Evolutionary conservation across 2,329 filamentous ascomycete genomes (phyloP).

Genomic region (Exophiala xenobiotica): DNA sequence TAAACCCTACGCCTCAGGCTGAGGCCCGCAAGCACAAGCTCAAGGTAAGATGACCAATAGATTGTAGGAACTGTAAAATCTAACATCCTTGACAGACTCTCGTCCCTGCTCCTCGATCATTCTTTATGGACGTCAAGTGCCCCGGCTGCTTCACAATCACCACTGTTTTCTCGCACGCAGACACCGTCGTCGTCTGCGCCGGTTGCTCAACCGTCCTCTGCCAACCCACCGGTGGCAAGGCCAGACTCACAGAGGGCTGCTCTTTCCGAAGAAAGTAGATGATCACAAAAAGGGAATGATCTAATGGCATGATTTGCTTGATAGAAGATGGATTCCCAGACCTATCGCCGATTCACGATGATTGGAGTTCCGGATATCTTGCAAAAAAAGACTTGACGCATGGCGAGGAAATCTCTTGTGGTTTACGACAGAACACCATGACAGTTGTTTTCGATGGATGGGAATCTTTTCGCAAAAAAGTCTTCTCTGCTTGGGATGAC

Average conservation of each 20-base stretch:
- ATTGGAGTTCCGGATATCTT: slow-evolving; percentile 84
- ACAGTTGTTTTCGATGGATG: slow-evolving; percentile 14
- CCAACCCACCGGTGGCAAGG: slow-evolving; percentile 99
- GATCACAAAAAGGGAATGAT: slow-evolving; percentile 33
- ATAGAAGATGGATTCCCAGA: slow-evolving; percentile 51
- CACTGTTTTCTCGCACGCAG: slow-evolving; percentile 99
- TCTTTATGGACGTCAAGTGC: slow-evolving; percentile 99
- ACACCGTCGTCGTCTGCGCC: slow-evolving; percentile 99
- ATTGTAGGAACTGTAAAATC: slow-evolving; percentile 13
- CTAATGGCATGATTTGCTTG: slow-evolving; percentile 38
- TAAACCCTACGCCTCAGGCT: slow-evolving; percentile 96
- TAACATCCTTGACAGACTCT: slow-evolving; percentile 62
- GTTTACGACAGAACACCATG: slow-evolving; percentile 35
- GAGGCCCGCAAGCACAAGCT: slow-evolving; percentile 99
- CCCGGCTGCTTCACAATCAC: slow-evolving; percentile 99
- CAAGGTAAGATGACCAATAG: slow-evolving; percentile 64
- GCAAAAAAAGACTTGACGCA: slow-evolving; percentile 50
- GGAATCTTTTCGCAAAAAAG: slow-evolving; percentile 38
- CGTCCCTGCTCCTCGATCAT: slow-evolving; percentile 93
- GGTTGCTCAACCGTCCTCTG: slow-evolving; percentile 99
- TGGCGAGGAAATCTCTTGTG: slow-evolving; percentile 36
- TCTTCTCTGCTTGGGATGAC: slow-evolving; percentile 32
- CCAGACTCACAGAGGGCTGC: slow-evolving; percentile 98
- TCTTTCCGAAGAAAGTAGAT: slow-evolving; percentile 99
- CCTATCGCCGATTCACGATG: slow-evolving; percentile 49